Evolutionary conservation across 345 rosid species (phyloP).

Genomic region (Eucalyptus fibrosa): DNA sequence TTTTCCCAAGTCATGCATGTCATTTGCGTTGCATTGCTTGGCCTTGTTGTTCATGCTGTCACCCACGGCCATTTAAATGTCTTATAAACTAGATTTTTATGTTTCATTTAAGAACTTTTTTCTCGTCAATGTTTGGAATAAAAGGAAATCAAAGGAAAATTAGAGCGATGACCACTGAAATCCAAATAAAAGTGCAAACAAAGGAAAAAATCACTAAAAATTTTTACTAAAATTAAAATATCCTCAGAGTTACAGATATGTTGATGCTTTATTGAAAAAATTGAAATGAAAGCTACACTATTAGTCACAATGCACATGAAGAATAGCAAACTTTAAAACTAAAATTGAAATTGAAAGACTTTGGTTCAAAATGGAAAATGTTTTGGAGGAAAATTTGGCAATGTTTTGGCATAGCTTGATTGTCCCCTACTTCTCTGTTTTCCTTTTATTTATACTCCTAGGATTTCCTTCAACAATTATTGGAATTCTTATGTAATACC

Average conservation of each 20-base stretch:
- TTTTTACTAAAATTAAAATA: too few relatives aligned
- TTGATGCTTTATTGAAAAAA: too few relatives aligned
- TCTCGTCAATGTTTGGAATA: background rate
- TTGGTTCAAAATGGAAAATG: background rate
- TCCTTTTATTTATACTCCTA: background rate
- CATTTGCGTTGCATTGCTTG: background rate
- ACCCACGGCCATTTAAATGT: too few relatives aligned
- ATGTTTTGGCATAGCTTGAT: background rate
- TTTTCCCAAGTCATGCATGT: background rate
- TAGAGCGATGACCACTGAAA: background rate
- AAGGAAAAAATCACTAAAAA: background rate
- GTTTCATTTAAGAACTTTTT: background rate
- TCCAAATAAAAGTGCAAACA: background rate
- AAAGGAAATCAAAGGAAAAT: too few relatives aligned
- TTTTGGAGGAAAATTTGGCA: background rate
- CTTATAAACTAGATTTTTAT: background rate
- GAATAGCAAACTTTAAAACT: background rate
- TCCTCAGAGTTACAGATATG: background rate
- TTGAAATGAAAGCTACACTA: background rate
- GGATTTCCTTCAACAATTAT: background rate
- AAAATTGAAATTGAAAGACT: background rate
- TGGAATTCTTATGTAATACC: background rate
- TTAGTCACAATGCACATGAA: background rate
- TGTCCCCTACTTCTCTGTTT: background rate
- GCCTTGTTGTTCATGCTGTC: background rate